Conservation (phyloP, 2,329 filamentous ascomycete genomes). For the Colletotrichum siamense region DNA sequence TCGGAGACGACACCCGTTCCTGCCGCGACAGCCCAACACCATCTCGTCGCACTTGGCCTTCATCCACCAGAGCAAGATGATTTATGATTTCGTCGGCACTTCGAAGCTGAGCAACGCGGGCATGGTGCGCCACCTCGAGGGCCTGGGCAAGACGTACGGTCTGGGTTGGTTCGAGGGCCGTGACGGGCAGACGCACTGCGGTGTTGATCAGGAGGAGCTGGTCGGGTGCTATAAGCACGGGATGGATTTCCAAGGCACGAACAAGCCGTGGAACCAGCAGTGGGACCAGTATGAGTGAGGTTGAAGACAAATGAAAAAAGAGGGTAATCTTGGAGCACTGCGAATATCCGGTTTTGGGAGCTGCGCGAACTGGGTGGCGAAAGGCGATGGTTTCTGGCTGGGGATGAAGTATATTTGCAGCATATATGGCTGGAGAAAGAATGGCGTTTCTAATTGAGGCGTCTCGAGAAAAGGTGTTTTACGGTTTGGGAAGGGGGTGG, state of each 20-base stretch:
- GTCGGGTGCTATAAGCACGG: slow-evolving; percentile 70
- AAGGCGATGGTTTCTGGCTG: not conserved
- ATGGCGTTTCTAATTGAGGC: not conserved
- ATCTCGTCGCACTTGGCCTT: slow-evolving; percentile 79
- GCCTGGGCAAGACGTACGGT: slow-evolving; percentile 71
- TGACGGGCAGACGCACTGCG: slow-evolving; percentile 76
- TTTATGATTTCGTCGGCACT: slow-evolving; percentile 76
- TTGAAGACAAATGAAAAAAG: not conserved
- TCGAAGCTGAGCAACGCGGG: slow-evolving; percentile 64
- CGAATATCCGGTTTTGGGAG: not conserved
- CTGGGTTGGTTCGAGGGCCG: slow-evolving; percentile 79
- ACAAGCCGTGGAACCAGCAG: slow-evolving; percentile 55
- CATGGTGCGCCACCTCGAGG: slow-evolving; percentile 67
- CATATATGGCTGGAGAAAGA: not conserved
- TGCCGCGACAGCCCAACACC: slow-evolving; percentile 79
- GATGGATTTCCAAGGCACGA: slow-evolving; percentile 51
- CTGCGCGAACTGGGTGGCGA: not conserved
- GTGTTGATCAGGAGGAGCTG: slow-evolving; percentile 79
- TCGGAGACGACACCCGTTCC: slow-evolving; percentile 70
- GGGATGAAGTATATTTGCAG: not conserved
- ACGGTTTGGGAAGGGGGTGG: not conserved
- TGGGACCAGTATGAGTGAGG: slow-evolving; percentile 37
- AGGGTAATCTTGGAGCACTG: not conserved
- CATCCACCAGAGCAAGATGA: slow-evolving; percentile 82
- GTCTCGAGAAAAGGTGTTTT: not conserved